Evolutionary conservation across 306 rosid genomes (phyloP).

Genomic region (Aeschynomene evenia): DNA sequence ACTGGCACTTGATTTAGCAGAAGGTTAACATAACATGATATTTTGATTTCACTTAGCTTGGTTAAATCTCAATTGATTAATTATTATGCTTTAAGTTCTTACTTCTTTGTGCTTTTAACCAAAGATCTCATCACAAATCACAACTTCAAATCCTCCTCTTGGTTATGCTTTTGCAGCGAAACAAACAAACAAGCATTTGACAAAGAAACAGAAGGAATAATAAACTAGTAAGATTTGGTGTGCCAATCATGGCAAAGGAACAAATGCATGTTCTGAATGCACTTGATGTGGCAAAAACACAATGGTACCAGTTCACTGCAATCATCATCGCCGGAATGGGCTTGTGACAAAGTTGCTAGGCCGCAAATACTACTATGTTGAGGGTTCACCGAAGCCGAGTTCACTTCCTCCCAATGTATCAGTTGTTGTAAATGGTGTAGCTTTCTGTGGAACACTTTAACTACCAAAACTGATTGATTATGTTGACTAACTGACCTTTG

Average conservation of each 20-base stretch:
- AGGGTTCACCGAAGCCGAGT: conserved; percentile 58
- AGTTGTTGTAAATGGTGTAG: conserved; percentile 85
- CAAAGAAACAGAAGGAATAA: not conserved
- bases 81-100: not conserved
- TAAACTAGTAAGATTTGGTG: not conserved
- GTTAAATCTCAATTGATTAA: not conserved
- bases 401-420: conserved; percentile 74
- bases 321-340: conserved; percentile 88
- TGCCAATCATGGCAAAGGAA: conserved; percentile 48
- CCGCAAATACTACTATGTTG: conserved; percentile 69
- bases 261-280: conserved; percentile 63
- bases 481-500: too few relatives aligned
- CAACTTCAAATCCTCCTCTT: not conserved
- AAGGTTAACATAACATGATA: not conserved
- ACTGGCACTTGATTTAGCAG: not conserved
- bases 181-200: not conserved
- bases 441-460: conserved; percentile 71
- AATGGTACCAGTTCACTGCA: conserved; percentile 86
- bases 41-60: not conserved
- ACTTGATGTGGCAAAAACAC: conserved; percentile 73
- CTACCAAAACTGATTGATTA: too few relatives aligned
- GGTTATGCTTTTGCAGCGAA: conserved; percentile 34
- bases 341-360: conserved; percentile 84
- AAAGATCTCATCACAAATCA: too few relatives aligned
- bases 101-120: not conserved